Base-by-base conservation (phyloP, 768 basidiomycete species). In the Tulasnella sp. region DNA sequence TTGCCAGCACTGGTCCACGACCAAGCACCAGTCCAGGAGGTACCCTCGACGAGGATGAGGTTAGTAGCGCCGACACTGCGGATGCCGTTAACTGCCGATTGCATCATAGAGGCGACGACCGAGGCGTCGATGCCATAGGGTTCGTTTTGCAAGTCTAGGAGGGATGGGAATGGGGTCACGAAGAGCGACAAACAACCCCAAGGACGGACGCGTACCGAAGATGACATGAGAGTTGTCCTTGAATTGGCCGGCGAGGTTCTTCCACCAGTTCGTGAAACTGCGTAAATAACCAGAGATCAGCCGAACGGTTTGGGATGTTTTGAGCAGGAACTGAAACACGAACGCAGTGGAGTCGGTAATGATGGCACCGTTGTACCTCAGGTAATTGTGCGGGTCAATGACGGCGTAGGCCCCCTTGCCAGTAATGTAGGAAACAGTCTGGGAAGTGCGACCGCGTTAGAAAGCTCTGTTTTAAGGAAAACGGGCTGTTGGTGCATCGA, bases 11-110 rank as follows among this genome's bases (percentile, higher is more conserved):
- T 86, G 9, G 85, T 86, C 90, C 90, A 91, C 19, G 88, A 88
- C 89, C 90, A 90, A 48, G 90, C 90, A 79, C 90, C 91, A 80
- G 89, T 91, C 85, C 86, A 91, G 58, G 88, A 83, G 7, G 84
- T 86, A 40, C 86, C 89, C 87, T 84, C 85, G 42, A 84, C 82
- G 44, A 85, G 84, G 80, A 87, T 87, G 40, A 85, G 83, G 80
- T 88, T 87, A 7, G 85, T 92, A 27, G 92, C 92, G 80, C 92
- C 92, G 52, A 86, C 86, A 14, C 89, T 84, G 82, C 92, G 88
- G 82, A 92, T 91, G 81, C 89, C 91, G 82, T 91, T 90, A 80
- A 93, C 85, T 5, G 90, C 91, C 68, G 89, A 90, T 88, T 92
- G 92, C 84, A 88, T 89, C 90, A 91, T 84, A 68, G 86, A 81